phyloP scores from a whole-genome alignment of 257 asterid species.

The Handroanthus guayacan region DNA sequence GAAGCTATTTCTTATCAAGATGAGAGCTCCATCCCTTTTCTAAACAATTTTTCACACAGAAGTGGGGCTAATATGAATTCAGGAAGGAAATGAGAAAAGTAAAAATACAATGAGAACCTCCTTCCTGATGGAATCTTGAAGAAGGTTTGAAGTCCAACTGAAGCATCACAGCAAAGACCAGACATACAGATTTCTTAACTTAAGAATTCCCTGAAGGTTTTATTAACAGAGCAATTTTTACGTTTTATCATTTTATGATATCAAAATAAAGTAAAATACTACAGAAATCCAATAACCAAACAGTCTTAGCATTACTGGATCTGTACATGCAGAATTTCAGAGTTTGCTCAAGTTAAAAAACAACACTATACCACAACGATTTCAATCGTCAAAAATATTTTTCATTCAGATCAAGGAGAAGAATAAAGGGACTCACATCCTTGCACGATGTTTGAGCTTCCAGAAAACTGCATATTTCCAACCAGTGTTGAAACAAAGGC shows the following conservation, averaged over 20 bases:
- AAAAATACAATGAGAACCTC: background rate
- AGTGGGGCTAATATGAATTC: background rate
- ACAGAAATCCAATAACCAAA: constrained; percentile 17
- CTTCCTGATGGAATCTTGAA: constrained; percentile 6
- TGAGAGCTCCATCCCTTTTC: background rate
- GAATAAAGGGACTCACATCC: constrained; percentile 69
- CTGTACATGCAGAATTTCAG: constrained; percentile 14
- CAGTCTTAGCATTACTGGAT: background rate
- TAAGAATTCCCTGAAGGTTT: background rate
- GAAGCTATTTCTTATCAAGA: background rate
- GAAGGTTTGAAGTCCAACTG: constrained; percentile 1
- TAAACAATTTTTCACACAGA: background rate
- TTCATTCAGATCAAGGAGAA: constrained; percentile 1
- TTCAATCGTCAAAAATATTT: background rate
- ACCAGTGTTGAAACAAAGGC: constrained; percentile 74
- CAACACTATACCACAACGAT: background rate
- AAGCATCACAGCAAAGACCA: constrained; percentile 2
- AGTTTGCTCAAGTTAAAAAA: background rate
- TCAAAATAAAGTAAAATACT: constrained; percentile 11
- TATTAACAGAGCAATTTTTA: background rate
- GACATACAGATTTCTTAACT: background rate
- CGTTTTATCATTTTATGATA: constrained; percentile 4
- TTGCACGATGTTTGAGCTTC: constrained; percentile 83
- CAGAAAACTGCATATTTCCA: constrained; percentile 96
- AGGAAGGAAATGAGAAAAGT: background rate